phyloP scores from a whole-genome alignment of 169 alveolate genomes.

The Plasmodium vivax region DNA sequence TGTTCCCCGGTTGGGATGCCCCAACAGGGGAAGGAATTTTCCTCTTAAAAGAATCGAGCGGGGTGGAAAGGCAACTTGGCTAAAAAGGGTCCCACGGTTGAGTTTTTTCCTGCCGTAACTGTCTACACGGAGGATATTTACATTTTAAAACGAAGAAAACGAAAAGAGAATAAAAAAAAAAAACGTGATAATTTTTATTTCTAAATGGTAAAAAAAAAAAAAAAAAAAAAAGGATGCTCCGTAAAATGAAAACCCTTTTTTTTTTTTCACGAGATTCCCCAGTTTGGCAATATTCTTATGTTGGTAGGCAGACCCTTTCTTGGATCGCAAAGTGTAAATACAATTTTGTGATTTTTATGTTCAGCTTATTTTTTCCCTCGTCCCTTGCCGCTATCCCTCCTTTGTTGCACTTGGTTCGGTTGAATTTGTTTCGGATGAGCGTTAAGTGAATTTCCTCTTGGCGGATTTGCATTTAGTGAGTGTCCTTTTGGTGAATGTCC shows the following conservation, averaged over 20 bases:
- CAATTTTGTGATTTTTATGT: not conserved
- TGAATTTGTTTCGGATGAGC: not conserved
- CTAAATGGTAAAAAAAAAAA: not conserved
- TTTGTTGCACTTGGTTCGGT: not conserved
- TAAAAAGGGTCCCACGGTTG: not conserved
- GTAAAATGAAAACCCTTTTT: not conserved
- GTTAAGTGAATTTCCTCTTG: not conserved
- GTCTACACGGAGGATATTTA: not conserved
- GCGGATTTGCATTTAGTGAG: not conserved
- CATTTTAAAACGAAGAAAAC: not conserved
- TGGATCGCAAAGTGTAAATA: not conserved
- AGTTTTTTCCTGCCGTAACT: not conserved
- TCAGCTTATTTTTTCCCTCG: not conserved
- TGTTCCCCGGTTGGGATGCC: not conserved
- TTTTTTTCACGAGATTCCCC: not conserved
- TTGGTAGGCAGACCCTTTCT: not conserved
- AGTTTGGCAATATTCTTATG: not conserved
- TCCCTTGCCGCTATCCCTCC: not conserved
- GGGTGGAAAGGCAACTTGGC: not conserved
- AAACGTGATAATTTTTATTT: not conserved
- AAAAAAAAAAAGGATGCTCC: not conserved
- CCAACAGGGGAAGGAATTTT: not conserved
- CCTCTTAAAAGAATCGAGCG: not conserved
- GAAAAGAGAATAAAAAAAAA: not conserved
- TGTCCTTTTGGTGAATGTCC: not conserved